Base-by-base conservation (phyloP, 208 protist genomes). In the Leishmania gerbilli region DNA sequence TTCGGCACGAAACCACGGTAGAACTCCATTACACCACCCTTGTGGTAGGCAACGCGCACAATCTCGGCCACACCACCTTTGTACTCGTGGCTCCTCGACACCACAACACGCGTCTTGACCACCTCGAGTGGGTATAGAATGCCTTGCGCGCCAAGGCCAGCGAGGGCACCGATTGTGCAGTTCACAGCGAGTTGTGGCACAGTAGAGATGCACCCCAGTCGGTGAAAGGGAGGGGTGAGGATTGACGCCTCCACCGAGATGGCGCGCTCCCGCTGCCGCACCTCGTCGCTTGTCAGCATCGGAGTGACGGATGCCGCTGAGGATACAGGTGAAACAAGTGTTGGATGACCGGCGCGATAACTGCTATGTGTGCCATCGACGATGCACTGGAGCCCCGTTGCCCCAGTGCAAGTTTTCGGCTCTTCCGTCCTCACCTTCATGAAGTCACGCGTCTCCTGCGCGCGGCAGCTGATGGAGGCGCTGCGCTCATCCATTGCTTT, bases 61-160 rank as follows among this genome's bases (percentile, higher is more conserved):
- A 96, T 87, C 51, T 94, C 87, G 3, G 80, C 34, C 24, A 97
- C 88, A 31, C 93, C 93, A 64, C 94, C 94, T 9, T 74, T 65
- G 77, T 91, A 96, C 80, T 98, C 93, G 42, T 79, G 85, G 62
- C 56, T 92, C 49, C 88, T 88, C 55, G 96, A 92, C 8, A 97
- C 96, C 3, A 88, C 84, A 45, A 97, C 90, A 24, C 96, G 90
- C 47, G 96, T 98, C 82, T 98, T 98, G 34, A 98, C 85, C n/a
- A 98, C 91, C 83, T 98, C 95, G 31, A 98, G 51, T 9, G 96
- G 96, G 84, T 98, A 98, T 17, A 98, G 80, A 27, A 95, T 76
- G 40, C 91, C 88, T 83, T 98, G 96, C 34, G 93, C 91, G n/a
- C 90, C 92, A 53, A 97, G 85, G 6, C 96, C 96, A 8, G 95